Percentiles rank a stretch among this genome's conserved stretches.
Evolutionary conservation across 176 grass and related monocot genomes (phyloP).

Genomic region (Ensete glaucum): DNA sequence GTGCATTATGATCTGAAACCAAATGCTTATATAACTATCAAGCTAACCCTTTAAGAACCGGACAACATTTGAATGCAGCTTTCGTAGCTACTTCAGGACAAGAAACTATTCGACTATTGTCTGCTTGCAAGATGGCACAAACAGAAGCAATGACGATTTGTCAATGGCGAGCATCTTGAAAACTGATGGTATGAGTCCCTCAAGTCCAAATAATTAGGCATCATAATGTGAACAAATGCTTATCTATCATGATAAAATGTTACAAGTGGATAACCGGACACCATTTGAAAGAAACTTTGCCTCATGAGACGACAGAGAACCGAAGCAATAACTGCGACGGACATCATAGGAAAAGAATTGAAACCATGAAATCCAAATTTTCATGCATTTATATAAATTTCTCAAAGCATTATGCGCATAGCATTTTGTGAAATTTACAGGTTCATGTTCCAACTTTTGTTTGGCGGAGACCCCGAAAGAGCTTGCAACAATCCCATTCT

Average conservation of each 20-base stretch:
- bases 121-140: not conserved
- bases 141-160: not conserved
- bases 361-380: not conserved
- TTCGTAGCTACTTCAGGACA: not conserved
- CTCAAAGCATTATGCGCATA: not conserved
- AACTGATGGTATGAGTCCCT: not conserved
- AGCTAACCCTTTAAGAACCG: not conserved
- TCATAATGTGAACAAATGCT: not conserved
- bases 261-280: not conserved
- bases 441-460: too few species aligned
- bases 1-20: not conserved
- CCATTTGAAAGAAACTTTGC: not conserved
- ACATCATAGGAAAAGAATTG: not conserved
- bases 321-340: not conserved
- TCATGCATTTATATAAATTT: not conserved
- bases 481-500: not conserved
- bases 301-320: not conserved
- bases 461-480: not conserved
- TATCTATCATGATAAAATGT: not conserved
- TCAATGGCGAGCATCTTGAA: not conserved
- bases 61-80: not conserved
- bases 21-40: not conserved
- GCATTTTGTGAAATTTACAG: too few species aligned
- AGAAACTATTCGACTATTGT: not conserved
- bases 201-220: not conserved